Evolutionary conservation across 192 early-diverging fungal genomes (phyloP), one percentile per base, ranked within the genome.

Genomic region (Coemansia asiatica): DNA sequence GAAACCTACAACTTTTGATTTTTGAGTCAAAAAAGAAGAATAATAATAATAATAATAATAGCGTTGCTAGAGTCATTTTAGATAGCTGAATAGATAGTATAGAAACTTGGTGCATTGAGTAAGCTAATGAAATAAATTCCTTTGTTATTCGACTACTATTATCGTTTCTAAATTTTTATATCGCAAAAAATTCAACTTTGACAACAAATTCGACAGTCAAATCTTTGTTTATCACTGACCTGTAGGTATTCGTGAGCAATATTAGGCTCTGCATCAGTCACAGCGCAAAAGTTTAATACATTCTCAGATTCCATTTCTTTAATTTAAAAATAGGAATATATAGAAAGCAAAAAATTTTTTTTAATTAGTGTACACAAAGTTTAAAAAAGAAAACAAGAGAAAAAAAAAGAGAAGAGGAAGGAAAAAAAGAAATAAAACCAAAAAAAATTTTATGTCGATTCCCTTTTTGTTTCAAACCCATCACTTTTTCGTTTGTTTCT

Each of bases 261-360:
- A 25, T 88, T 85, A n/a, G 87, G 78, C 68, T 83, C 84, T n/a
- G 90, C 85, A 46, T 87, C 87, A 4, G 94, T 96, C 27, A 92
- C 79, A 49, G 75, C 77, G 58, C 87, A 88, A 71, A 91, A 91
- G 73, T 85, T 66, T 31, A 63, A 66, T 21, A 78, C 47, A 7
- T 54, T 44, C 55, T 79, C 76, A 2, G 71, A 74, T 21, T 74
- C 76, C 76, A 79, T 79, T 51, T 15, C 10, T 21, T 35, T 21
- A 36, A 4, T 40, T 21, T 2, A 56, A 56, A 27, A 27, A 44
- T 2, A 33, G 31, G 51, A 26, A 22, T 22, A 54, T 26, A 31
- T 31, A 26, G 7, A 26, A 27, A 55, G 25, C 5, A 4, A 55
- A 21, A 56, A 7, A 22, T 22, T 35, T 40, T 35, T 40, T 60